phyloP scores from a whole-genome alignment of 75 land plant species.

The Azolla pinnata region DNA sequence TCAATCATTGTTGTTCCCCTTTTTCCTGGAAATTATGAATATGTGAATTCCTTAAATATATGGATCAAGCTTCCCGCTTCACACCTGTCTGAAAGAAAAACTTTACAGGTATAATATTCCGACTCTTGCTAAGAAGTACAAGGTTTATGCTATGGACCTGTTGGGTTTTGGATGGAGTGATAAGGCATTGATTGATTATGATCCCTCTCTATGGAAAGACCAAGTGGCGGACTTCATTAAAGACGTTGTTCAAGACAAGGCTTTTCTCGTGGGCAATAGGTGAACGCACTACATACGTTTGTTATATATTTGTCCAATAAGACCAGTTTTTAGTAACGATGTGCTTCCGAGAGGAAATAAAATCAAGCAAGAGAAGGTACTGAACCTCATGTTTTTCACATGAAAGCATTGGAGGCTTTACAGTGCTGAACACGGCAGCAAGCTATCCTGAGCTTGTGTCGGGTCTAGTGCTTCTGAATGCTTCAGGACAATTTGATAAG shows the following conservation, averaged over 20 bases:
- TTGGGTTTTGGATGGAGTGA: conserved; percentile 99
- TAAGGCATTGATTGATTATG: conserved; percentile 82
- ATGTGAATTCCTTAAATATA: too few relatives aligned
- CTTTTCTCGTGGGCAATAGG: conserved; percentile 89
- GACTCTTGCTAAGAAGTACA: conserved; percentile 70
- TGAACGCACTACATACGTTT: too few relatives aligned
- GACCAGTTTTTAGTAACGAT: too few relatives aligned
- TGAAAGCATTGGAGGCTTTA: conserved; percentile 91
- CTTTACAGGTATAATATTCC: conserved; percentile 81
- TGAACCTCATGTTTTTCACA: not conserved
- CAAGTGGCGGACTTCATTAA: conserved; percentile 79
- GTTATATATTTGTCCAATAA: too few relatives aligned
- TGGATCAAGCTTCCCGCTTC: too few relatives aligned
- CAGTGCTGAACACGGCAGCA: conserved; percentile 70
- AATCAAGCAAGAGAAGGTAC: not conserved
- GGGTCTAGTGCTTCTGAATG: conserved; percentile 72
- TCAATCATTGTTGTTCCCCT: too few relatives aligned
- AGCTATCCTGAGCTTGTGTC: conserved; percentile 57
- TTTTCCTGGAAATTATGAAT: too few relatives aligned
- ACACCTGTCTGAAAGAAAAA: too few relatives aligned
- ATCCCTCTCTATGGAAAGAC: conserved; percentile 73
- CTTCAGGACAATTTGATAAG: conserved; percentile 87
- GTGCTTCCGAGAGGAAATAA: not conserved
- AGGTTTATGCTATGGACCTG: conserved; percentile 90
- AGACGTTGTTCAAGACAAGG: conserved; percentile 79